phyloP scores from a whole-genome alignment of 768 basidiomycete genomes.

The Lactifluus rugatus region DNA sequence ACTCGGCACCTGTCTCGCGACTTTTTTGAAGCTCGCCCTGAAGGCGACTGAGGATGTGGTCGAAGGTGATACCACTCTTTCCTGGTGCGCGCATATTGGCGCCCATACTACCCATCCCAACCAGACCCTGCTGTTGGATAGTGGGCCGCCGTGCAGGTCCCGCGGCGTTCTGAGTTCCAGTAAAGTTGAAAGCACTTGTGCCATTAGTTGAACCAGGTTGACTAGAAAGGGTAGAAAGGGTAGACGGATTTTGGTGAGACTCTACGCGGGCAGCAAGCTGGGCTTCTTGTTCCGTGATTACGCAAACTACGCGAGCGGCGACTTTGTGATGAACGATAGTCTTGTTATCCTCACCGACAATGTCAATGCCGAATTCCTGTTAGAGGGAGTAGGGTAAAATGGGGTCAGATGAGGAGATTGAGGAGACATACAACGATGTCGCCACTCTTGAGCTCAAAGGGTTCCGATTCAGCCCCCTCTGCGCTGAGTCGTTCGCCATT shows the following conservation, averaged over 20 bases:
- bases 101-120: constrained; percentile 70
- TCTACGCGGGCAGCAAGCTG: constrained; percentile 63
- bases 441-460: constrained; percentile 88
- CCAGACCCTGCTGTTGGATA: constrained; percentile 48
- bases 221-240: constrained; percentile 23
- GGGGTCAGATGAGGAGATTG: not conserved
- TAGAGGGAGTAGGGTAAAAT: not conserved
- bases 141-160: constrained; percentile 41
- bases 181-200: constrained; percentile 34
- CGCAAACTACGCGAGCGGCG: constrained; percentile 85
- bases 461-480: constrained; percentile 86
- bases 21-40: constrained; percentile 95
- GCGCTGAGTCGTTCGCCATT: constrained; percentile 87
- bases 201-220: constrained; percentile 35
- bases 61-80: constrained; percentile 83
- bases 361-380: constrained; percentile 99
- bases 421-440: constrained; percentile 77
- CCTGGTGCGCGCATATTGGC: constrained; percentile 62
- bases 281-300: constrained; percentile 80
- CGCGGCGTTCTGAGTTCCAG: constrained; percentile 29
- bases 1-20: constrained; percentile 82
- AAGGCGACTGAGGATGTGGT: constrained; percentile 79
- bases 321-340: constrained; percentile 98
- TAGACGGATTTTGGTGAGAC: constrained; percentile 42
- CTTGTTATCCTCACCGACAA: constrained; percentile 96